These are phyloP conservation scores for Phylloporus rhodoxanthus DNA, from an alignment of 768 basidiomycete genomes.

Conservation along the genomic window DNA sequence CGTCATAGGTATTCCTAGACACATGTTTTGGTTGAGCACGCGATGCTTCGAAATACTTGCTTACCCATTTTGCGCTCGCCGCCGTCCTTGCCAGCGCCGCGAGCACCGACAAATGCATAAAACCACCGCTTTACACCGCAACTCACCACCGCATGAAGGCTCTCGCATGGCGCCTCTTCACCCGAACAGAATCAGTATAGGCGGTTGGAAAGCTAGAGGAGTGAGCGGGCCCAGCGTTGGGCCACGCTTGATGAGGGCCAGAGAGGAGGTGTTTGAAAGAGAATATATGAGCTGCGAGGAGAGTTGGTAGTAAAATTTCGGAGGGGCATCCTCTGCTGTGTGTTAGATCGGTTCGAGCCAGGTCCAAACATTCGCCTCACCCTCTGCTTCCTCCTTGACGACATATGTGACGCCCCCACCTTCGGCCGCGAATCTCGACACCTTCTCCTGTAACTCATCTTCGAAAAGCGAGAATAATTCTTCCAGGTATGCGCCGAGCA, in stretches of 20 bases:
- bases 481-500: constrained; percentile 62
- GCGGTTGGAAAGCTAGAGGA: constrained; percentile 80
- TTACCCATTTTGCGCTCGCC: constrained; percentile 80
- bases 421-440: constrained; percentile 70
- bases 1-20: constrained; percentile 84
- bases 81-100: constrained; percentile 66
- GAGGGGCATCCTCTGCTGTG: constrained; percentile 54
- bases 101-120: constrained; percentile 90
- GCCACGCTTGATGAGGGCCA: constrained; percentile 92
- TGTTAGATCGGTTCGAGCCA: constrained; percentile 6
- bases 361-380: constrained; percentile 35
- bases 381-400: constrained; percentile 69
- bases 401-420: constrained; percentile 76
- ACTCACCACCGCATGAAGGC: constrained; percentile 91
- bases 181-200: constrained; percentile 90
- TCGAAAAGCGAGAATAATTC: constrained; percentile 70
- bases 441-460: constrained; percentile 68
- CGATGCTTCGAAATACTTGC: constrained; percentile 15
- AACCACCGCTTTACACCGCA: constrained; percentile 97
- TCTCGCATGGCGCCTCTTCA: constrained; percentile 90
- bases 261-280: constrained; percentile 70
- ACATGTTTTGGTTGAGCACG: constrained; percentile 3
- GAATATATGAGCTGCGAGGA: constrained; percentile 76
- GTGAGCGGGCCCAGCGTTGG: constrained; percentile 73
- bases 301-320: constrained; percentile 61